phyloP scores from a whole-genome alignment of 1,284 basidiomycete species.

The Peniophora sp. region DNA sequence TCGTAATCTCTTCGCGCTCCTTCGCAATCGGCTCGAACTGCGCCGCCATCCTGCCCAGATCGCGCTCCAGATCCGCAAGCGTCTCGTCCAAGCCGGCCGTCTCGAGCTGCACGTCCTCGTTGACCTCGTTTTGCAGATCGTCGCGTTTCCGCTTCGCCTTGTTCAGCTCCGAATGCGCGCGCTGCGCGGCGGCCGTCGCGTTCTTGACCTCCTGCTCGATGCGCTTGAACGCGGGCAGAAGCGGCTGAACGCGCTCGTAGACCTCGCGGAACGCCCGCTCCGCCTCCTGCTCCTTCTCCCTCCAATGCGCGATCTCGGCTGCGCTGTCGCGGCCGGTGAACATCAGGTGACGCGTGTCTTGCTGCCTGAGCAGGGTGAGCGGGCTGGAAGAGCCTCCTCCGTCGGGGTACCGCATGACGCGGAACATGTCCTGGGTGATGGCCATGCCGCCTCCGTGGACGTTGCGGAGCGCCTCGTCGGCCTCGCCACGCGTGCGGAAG shows the following conservation, averaged over 20 bases:
- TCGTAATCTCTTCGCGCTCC: conserved; percentile 39
- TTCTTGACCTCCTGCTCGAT: neutral
- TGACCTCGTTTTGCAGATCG: conserved; percentile 51
- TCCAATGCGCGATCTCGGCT: conserved; percentile 15
- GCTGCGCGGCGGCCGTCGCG: conserved; percentile 10
- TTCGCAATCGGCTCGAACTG: conserved; percentile 57
- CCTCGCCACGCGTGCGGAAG: conserved; percentile 51
- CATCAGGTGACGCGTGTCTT: conserved; percentile 39
- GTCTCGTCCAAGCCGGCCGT: conserved; percentile 59
- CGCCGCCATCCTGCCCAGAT: conserved; percentile 36
- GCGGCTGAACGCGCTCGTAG: conserved; percentile 3
- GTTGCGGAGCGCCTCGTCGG: conserved; percentile 41
- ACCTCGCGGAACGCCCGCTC: neutral
- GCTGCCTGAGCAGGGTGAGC: conserved; percentile 25
- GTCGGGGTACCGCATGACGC: conserved; percentile 55
- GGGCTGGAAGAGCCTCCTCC: conserved; percentile 34
- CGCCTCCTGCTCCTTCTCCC: neutral
- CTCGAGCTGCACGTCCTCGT: conserved; percentile 68
- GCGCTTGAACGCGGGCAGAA: neutral
- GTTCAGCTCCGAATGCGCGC: conserved; percentile 19
- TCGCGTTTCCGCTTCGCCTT: conserved; percentile 24
- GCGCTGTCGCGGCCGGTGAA: conserved; percentile 33
- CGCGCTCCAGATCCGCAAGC: conserved; percentile 49
- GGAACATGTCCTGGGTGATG: conserved; percentile 54
- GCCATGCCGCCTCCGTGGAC: conserved; percentile 43